These are phyloP conservation scores for Stephanodiscus minutulus DNA, from an alignment of 108 stramenopile genomes.

Conservation along the genomic window DNA sequence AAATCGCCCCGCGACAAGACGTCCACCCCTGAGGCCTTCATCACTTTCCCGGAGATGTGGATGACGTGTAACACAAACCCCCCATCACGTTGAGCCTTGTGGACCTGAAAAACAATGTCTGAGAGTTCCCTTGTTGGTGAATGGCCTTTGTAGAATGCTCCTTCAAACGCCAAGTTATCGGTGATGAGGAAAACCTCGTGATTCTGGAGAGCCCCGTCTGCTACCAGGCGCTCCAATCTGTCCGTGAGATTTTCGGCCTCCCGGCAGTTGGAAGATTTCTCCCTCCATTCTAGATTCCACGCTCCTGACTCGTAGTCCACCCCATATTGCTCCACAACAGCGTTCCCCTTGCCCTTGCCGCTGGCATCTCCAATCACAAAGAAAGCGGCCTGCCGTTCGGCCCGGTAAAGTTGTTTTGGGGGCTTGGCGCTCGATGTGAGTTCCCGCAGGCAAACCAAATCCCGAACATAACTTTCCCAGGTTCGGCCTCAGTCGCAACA, in stretches of 20 bases:
- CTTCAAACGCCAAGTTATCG: slow-evolving; percentile 48
- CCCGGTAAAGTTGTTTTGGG: neutral
- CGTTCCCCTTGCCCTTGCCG: no score
- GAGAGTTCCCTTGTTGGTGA: slow-evolving; percentile 21
- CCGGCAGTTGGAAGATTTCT: slow-evolving; percentile 27
- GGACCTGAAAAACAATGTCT: slow-evolving; percentile 34
- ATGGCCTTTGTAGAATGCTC: slow-evolving; percentile 38
- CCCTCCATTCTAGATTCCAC: slow-evolving; percentile 17
- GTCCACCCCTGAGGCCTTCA: slow-evolving; percentile 49
- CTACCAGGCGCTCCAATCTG: slow-evolving; percentile 17
- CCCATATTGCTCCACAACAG: no score
- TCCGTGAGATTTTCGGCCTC: no score
- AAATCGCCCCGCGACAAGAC: slow-evolving; percentile 44
- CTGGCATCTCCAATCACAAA: no score
- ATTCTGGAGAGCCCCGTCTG: neutral
- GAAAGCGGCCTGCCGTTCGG: neutral
- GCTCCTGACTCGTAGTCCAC: no score
- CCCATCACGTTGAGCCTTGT: slow-evolving; percentile 5
- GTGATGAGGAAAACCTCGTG: slow-evolving; percentile 46
- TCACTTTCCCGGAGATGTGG: slow-evolving; percentile 46
- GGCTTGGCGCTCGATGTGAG: neutral
- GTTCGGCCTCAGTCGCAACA: no score
- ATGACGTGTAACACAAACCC: slow-evolving; percentile 34
- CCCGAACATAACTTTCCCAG: slow-evolving; percentile 18
- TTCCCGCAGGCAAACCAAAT: slow-evolving; percentile 13